Percentiles rank a stretch among this genome's conserved stretches.
These are phyloP conservation scores for Apiospora pterosperma DNA, from an alignment of 2,329 filamentous ascomycete species.

Conservation along the genomic window DNA sequence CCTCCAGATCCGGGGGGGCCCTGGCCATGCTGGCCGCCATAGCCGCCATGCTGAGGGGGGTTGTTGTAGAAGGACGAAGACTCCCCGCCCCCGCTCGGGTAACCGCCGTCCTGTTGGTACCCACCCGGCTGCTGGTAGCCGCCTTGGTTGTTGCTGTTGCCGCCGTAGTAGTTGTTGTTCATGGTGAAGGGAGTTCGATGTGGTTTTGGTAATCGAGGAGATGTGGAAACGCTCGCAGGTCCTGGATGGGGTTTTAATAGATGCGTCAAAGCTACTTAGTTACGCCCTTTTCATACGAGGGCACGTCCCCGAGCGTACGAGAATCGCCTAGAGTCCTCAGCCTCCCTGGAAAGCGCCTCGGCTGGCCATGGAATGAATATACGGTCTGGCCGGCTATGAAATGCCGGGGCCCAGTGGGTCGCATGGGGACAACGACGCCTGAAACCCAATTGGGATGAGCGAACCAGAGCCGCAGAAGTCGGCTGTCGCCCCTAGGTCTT, in stretches of 20 bases:
- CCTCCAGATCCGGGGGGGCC: constrained; percentile 12
- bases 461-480: background rate
- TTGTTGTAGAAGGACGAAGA: constrained; percentile 2
- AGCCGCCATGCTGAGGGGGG: background rate
- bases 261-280: no score
- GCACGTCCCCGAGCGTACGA: background rate
- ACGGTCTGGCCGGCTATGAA: background rate
- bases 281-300: background rate
- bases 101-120: background rate
- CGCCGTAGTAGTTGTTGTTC: background rate
- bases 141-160: constrained; percentile 1
- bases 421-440: background rate
- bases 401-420: background rate
- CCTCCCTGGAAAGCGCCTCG: background rate
- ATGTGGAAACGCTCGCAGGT: background rate
- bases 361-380: background rate
- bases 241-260: background rate
- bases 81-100: background rate
- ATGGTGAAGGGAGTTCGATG: background rate
- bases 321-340: background rate
- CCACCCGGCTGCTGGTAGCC: background rate
- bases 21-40: constrained; percentile 5
- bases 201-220: background rate
- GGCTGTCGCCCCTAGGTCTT: background rate
- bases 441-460: background rate